phyloP scores from a whole-genome alignment of 164 flowering plant genomes.

The Vitis riparia region DNA sequence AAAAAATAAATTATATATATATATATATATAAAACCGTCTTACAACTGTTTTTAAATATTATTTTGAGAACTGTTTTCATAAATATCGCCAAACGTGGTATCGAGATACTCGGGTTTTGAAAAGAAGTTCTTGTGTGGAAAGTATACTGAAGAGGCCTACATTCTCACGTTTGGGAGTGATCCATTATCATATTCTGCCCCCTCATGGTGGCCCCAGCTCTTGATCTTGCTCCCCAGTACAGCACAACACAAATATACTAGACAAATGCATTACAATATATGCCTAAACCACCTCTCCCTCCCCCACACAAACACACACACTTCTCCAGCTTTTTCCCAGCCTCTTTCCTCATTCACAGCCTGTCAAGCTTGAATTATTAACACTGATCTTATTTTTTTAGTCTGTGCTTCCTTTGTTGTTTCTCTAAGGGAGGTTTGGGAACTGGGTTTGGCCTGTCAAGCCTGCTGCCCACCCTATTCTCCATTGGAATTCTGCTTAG shows the following conservation, averaged over 20 bases:
- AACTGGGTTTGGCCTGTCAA: conserved; percentile 12
- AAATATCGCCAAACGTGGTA: no score
- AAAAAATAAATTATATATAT: no score
- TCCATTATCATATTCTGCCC: conserved; percentile 18
- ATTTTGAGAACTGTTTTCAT: no score
- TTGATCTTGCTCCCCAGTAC: conserved; percentile 22
- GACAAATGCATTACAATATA: not conserved
- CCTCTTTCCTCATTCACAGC: conserved; percentile 38
- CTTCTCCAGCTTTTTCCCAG: conserved; percentile 30
- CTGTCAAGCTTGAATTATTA: conserved; percentile 55
- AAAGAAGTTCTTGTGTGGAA: no score
- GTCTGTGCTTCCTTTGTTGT: conserved; percentile 29
- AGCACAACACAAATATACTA: conserved; percentile 13
- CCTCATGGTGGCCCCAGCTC: conserved; percentile 15
- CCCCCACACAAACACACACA: conserved; percentile 9
- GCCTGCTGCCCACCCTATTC: conserved; percentile 24
- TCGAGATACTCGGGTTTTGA: no score
- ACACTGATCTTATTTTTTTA: conserved; percentile 7
- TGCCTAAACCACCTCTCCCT: not conserved
- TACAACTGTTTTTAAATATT: no score
- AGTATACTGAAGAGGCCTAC: conserved; percentile 14
- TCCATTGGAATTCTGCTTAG: conserved; percentile 23
- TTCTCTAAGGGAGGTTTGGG: conserved; percentile 26
- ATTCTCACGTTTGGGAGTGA: conserved; percentile 29
- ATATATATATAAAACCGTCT: no score